Percentiles rank a stretch among this genome's conserved stretches.
Conservation (phyloP, 192 early-diverging fungal species). For the Thoreauomyces humboldtii region DNA sequence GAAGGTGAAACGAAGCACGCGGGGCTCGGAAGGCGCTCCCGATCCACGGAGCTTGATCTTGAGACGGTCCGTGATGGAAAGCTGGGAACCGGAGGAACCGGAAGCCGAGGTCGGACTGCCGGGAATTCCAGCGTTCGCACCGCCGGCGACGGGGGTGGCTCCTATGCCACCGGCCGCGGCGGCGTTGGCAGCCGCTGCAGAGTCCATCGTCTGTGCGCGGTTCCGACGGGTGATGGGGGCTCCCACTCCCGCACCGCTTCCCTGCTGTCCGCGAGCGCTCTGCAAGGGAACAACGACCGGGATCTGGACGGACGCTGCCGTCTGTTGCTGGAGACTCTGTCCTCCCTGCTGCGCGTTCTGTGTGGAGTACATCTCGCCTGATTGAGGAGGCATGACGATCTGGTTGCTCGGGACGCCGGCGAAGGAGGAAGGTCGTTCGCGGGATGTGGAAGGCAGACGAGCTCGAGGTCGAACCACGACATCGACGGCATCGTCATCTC, state of each 20-base stretch:
- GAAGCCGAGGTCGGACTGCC: background rate
- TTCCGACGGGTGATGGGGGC: conserved; percentile 24
- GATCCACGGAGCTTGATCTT: conserved; percentile 32
- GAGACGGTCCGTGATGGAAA: conserved; percentile 32
- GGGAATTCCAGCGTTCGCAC: background rate
- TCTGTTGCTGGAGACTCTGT: background rate
- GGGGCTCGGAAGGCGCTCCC: conserved; percentile 36
- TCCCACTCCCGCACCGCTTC: background rate
- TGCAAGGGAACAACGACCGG: too few relatives aligned
- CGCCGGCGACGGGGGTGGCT: conserved; percentile 15
- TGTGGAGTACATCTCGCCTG: conserved; percentile 36
- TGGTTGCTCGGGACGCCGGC: conserved; percentile 38
- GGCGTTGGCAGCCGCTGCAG: conserved; percentile 13
- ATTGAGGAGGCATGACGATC: background rate
- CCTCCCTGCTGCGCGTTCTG: background rate
- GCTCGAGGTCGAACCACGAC: conserved; percentile 12
- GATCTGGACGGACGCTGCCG: too few relatives aligned
- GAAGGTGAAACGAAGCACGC: conserved; percentile 57
- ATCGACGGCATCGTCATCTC: background rate
- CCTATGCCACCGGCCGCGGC: background rate
- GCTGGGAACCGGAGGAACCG: conserved; percentile 23
- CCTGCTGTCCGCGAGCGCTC: background rate
- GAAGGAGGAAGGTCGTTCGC: conserved; percentile 41
- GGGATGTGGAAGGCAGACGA: conserved; percentile 11
- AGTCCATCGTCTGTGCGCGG: conserved; percentile 42